These are phyloP conservation scores for Grigorovia humatica DNA, from an alignment of 805 yeast species.

Conservation along the genomic window DNA sequence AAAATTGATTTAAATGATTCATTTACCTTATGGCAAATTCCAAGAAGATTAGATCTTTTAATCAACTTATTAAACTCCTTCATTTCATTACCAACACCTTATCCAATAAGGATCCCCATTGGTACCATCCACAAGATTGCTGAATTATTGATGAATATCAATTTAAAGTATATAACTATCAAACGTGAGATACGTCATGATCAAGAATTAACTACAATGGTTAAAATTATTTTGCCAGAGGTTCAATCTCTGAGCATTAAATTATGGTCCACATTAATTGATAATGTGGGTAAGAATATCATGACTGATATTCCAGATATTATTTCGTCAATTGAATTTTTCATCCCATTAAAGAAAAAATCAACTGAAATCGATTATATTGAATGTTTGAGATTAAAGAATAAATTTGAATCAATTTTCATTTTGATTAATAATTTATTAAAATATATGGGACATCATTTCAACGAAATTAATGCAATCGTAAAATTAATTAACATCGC, in stretches of 20 bases:
- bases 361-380: slow-evolving; percentile 35
- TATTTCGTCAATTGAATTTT: slow-evolving; percentile 44
- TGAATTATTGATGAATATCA: slow-evolving; percentile 47
- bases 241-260: slow-evolving; percentile 38
- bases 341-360: slow-evolving; percentile 41
- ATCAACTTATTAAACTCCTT: slow-evolving; percentile 37
- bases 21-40: slow-evolving; percentile 39
- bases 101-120: slow-evolving; percentile 50
- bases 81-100: slow-evolving; percentile 43
- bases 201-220: slow-evolving; percentile 34
- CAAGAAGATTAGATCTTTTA: slow-evolving; percentile 41
- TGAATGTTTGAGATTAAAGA: slow-evolving; percentile 16
- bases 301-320: slow-evolving; percentile 42
- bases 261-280: slow-evolving; percentile 28
- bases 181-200: slow-evolving; percentile 50
- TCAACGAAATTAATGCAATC: slow-evolving; percentile 42
- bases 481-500: slow-evolving; percentile 51
- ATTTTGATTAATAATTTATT: slow-evolving; percentile 12
- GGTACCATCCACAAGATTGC: slow-evolving; percentile 43
- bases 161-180: slow-evolving; percentile 44
- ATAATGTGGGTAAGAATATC: slow-evolving; percentile 25
- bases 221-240: slow-evolving; percentile 34
- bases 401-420: slow-evolving; percentile 18
- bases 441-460: slow-evolving; percentile 29
- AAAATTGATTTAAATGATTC: slow-evolving; percentile 52